Conservation (phyloP, 345 rosid species). For the Cochlearia excelsa region DNA sequence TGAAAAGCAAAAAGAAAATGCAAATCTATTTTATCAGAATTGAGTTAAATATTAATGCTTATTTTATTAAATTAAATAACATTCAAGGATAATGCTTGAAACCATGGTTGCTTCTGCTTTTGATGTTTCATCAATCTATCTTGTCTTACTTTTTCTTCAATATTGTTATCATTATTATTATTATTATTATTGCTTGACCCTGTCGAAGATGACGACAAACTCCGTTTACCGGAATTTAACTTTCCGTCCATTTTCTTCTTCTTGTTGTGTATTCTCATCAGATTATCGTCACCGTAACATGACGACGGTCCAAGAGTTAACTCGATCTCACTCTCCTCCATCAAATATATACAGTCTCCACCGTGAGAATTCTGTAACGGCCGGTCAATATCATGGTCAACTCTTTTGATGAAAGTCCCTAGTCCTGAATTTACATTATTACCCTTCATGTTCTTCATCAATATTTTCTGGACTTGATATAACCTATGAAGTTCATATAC, state of each 20-base stretch:
- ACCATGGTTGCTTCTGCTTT: conserved; percentile 61
- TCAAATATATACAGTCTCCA: conserved; percentile 39
- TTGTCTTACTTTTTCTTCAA: conserved; percentile 48
- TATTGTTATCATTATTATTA: conserved; percentile 15
- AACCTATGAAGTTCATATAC: conserved; percentile 86
- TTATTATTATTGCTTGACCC: conserved; percentile 52
- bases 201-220: conserved; percentile 75
- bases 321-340: conserved; percentile 84
- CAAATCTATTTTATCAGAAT: conserved; percentile 27
- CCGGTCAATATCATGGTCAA: conserved; percentile 21
- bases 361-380: conserved; percentile 11
- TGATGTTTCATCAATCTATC: conserved; percentile 42
- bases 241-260: conserved; percentile 9
- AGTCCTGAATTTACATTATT: conserved; percentile 23
- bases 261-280: conserved; percentile 41
- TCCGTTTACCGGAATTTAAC: conserved; percentile 46
- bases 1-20: neutral
- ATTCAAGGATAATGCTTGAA: conserved; percentile 77
- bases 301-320: conserved; percentile 71
- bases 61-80: conserved; percentile 41
- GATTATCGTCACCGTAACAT: conserved; percentile 28
- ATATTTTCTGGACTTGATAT: conserved; percentile 68
- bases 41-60: conserved; percentile 25
- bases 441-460: conserved; percentile 59
- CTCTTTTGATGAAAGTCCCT: conserved; percentile 28